These are phyloP conservation scores for Barnettozyma botsteinii DNA, from an alignment of 805 yeast species.

Conservation along the genomic window DNA sequence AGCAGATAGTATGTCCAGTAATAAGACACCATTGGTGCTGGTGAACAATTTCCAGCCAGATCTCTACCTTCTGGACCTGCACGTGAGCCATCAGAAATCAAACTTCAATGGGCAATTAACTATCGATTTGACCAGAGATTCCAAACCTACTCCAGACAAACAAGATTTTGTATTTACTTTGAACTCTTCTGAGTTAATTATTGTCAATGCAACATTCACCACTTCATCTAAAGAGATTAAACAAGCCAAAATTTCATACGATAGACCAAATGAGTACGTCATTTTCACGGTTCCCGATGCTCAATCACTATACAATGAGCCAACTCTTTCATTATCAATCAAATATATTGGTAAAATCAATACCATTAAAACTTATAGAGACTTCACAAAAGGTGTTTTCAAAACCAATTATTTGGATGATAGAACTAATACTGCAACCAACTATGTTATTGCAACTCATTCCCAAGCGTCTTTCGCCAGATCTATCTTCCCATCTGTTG, in stretches of 20 bases:
- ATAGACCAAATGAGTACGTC: slow-evolving; percentile 24
- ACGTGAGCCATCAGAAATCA: slow-evolving; percentile 38
- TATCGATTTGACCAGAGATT: slow-evolving; percentile 25
- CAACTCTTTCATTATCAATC: slow-evolving; percentile 8
- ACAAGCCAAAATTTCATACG: slow-evolving; percentile 34
- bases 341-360: slow-evolving; percentile 19
- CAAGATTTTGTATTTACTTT: slow-evolving; percentile 25
- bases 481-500: slow-evolving; percentile 61
- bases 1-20: neutral
- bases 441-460: slow-evolving; percentile 60
- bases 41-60: slow-evolving; percentile 25
- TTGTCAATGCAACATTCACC: slow-evolving; percentile 12
- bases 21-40: slow-evolving; percentile 11
- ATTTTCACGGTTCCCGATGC: slow-evolving; percentile 15
- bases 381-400: slow-evolving; percentile 59
- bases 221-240: slow-evolving; percentile 19
- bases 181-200: slow-evolving; percentile 32
- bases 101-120: slow-evolving; percentile 40
- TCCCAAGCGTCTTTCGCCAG: slow-evolving; percentile 65
- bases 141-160: neutral
- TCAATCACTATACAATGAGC: slow-evolving; percentile 7
- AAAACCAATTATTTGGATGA: slow-evolving; percentile 57
- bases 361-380: slow-evolving; percentile 36
- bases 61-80: slow-evolving; percentile 33
- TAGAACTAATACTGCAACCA: slow-evolving; percentile 42